phyloP scores from a whole-genome alignment of 306 rosid genomes.

The Cyclanthera cordifolia region DNA sequence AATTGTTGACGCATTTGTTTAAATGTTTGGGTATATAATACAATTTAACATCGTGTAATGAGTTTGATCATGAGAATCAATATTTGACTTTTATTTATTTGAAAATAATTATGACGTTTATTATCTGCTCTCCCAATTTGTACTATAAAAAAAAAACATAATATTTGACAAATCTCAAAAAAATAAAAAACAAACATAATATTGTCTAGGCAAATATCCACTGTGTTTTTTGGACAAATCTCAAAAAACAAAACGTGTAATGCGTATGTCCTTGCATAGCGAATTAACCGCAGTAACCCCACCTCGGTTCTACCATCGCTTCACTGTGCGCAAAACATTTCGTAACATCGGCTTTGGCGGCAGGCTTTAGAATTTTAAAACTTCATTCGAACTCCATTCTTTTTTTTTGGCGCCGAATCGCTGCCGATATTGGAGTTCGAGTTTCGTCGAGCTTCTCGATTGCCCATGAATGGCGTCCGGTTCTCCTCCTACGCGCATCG shows the following conservation, averaged over 20 bases:
- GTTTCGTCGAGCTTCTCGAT: slow-evolving; percentile 13
- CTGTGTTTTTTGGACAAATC: background rate
- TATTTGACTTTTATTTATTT: too few species aligned
- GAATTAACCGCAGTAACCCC: background rate
- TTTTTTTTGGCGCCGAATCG: background rate
- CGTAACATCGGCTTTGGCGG: slow-evolving; percentile 9
- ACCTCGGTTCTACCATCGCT: background rate
- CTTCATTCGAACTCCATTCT: background rate
- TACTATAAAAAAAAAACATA: too few species aligned
- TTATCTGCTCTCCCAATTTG: too few species aligned
- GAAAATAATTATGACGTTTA: too few species aligned
- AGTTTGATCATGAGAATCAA: too few species aligned
- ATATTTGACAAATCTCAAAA: too few species aligned
- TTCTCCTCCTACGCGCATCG: slow-evolving; percentile 52
- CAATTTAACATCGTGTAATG: too few species aligned
- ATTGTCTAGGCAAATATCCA: too few species aligned
- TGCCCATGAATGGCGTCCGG: slow-evolving; percentile 51
- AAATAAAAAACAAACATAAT: too few species aligned
- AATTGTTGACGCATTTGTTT: too few species aligned
- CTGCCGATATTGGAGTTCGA: background rate
- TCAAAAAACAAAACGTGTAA: background rate
- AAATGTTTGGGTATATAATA: too few species aligned
- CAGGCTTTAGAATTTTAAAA: background rate
- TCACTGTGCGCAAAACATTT: background rate
- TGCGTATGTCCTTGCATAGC: background rate